Base-by-base conservation (phyloP, 176 grass and related monocot genomes). In the Olyra latifolia region DNA sequence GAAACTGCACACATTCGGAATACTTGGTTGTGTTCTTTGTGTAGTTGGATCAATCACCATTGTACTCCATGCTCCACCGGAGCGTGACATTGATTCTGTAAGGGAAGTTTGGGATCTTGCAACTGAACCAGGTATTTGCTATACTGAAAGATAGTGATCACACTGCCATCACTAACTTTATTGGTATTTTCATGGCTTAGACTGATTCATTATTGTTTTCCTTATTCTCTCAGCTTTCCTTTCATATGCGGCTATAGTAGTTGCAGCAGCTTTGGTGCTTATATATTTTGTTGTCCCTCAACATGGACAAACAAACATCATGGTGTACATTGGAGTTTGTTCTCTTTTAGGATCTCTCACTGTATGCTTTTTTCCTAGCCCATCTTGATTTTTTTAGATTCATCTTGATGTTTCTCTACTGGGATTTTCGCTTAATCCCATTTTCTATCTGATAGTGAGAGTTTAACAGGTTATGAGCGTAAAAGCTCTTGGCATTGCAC, bases 21-120 rank as follows among this genome's bases (percentile, higher is more conserved):
- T 94, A 72, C 88, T 98, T 66, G 95, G 95, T 52, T 98, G 95
- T 86, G 82, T 88, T 83, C 95, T 98, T 56, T 98, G 95, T 84
- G 90, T 98, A 77, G 90, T 98, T 50, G 95, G 95, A 71, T 98
- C 95, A 2, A 90, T 91, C 62, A 94, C 88, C 74, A 98, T 98
- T 83, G 95, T 89, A 53, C 90, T 98, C 19, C 95, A 98, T 91
- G 95, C 95, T 58, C 91, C 95, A 72, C 88, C 80, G 55, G 95
- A 98, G 80, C 86, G 95, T 75, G 88, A 83, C 60, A 94, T 98
- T 52, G 88, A 89, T 66, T 98, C 95, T 75, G 95, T 94, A 57
- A 98, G 72, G 67, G 89, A 98, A 91, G 91, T 98, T 75, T 98
- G 95, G 95, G 85, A 92, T 81, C 92, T 94, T 89, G 92, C 88